These are phyloP conservation scores for Pseudozyma pruni DNA, from an alignment of 1,284 basidiomycete species.

Conservation along the genomic window DNA sequence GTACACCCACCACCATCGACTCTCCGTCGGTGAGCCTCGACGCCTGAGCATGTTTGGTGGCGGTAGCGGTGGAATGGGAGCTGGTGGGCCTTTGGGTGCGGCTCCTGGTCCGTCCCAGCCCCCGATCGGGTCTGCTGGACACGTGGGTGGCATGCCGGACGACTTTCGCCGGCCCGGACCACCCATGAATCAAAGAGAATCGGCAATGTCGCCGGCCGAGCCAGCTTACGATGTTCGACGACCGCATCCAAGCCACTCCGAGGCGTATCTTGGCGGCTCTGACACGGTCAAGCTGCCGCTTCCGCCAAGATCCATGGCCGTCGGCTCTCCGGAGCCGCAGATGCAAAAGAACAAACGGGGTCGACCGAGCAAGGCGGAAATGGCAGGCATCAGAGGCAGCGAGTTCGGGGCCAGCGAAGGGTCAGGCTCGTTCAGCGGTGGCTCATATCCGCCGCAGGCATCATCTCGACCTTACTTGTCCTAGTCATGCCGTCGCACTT, in stretches of 20 bases:
- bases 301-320: constrained; percentile 17
- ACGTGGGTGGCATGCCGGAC: constrained; percentile 14
- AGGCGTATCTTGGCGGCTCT: constrained; percentile 11
- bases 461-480: constrained; percentile 21
- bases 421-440: constrained; percentile 8
- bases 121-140: neutral
- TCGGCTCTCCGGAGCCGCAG: constrained; percentile 12
- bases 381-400: constrained; percentile 12
- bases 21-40: constrained; percentile 14
- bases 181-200: constrained; percentile 15
- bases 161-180: constrained; percentile 37
- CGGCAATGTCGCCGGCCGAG: constrained; percentile 21
- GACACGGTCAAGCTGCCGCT: constrained; percentile 16
- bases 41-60: constrained; percentile 17
- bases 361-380: constrained; percentile 41
- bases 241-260: constrained; percentile 14
- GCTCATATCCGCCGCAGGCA: constrained; percentile 15
- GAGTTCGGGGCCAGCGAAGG: neutral
- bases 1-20: constrained; percentile 3
- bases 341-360: constrained; percentile 42
- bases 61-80: neutral
- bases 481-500: neutral
- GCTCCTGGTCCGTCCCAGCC: neutral
- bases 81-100: constrained; percentile 5
- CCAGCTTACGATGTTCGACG: constrained; percentile 26